A percentile compares a stretch with the other conserved stretches of the same genome.
These are phyloP conservation scores for Biscogniauxia marginata DNA, from an alignment of 2,329 filamentous ascomycete species.

Conservation along the genomic window DNA sequence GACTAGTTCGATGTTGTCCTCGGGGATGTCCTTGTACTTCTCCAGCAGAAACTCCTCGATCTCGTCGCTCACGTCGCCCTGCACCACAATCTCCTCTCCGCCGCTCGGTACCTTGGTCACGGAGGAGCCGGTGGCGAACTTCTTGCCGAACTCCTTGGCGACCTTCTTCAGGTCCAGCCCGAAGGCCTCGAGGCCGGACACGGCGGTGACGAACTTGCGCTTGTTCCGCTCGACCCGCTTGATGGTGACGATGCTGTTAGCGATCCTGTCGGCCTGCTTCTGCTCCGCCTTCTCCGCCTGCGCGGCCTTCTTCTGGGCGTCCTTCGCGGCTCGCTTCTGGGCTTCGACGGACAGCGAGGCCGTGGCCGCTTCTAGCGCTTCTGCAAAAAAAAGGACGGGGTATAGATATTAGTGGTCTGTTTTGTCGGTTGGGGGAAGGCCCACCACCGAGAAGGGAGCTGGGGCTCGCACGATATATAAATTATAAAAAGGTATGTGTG, in stretches of 20 bases:
- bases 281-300: slow-evolving; percentile 87
- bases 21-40: slow-evolving; percentile 85
- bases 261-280: slow-evolving; percentile 79
- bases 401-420: background rate
- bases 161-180: slow-evolving; percentile 93
- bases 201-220: slow-evolving; percentile 91
- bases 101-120: slow-evolving; percentile 87
- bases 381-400: slow-evolving; percentile 39
- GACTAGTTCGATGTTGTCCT: slow-evolving; percentile 91
- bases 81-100: slow-evolving; percentile 95
- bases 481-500: too few relatives aligned
- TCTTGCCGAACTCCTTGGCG: slow-evolving; percentile 96
- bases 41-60: slow-evolving; percentile 88
- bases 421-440: too few relatives aligned
- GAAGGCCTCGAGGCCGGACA: slow-evolving; percentile 88
- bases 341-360: slow-evolving; percentile 85
- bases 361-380: slow-evolving; percentile 80
- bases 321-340: slow-evolving; percentile 92
- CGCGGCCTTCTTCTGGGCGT: slow-evolving; percentile 93
- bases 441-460: too few relatives aligned
- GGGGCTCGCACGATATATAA: too few relatives aligned
- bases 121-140: slow-evolving; percentile 90
- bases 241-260: slow-evolving; percentile 80
- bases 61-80: slow-evolving; percentile 95
- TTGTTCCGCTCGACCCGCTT: slow-evolving; percentile 98